phyloP scores from a whole-genome alignment of 768 basidiomycete species.

The Xerocomus spinulosus region DNA sequence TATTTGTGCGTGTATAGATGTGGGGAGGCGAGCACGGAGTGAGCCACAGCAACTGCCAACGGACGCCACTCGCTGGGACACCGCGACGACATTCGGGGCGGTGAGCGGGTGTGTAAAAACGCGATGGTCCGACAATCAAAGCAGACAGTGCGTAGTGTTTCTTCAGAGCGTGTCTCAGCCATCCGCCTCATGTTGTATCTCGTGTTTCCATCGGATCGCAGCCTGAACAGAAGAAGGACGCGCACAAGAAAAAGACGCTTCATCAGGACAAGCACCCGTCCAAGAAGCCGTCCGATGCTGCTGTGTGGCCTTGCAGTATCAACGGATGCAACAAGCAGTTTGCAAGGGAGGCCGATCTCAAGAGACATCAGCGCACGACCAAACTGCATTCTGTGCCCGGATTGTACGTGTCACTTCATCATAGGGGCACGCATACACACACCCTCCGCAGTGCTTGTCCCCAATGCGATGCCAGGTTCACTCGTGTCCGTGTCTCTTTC shows the following conservation, averaged over 20 bases:
- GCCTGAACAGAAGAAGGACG: conserved; percentile 42
- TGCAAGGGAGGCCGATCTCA: conserved; percentile 77
- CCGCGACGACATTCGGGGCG: too few species aligned
- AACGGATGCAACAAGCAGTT: conserved; percentile 80
- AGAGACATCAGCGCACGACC: conserved; percentile 76
- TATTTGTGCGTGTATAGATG: conserved; percentile 20
- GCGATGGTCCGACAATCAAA: conserved; percentile 32
- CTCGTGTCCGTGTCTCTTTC: conserved; percentile 50
- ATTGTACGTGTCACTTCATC: conserved; percentile 45
- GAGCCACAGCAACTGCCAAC: conserved; percentile 18
- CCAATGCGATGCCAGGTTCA: conserved; percentile 77
- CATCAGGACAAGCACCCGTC: conserved; percentile 43
- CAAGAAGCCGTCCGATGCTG: conserved; percentile 48
- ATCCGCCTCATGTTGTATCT: too few species aligned
- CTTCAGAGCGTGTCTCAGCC: conserved; percentile 10
- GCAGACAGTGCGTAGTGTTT: conserved; percentile 31
- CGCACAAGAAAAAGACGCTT: conserved; percentile 36
- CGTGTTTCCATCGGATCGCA: conserved; percentile 10
- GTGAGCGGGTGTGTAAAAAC: conserved; percentile 13
- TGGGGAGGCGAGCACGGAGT: neutral
- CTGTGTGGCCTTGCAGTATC: conserved; percentile 76
- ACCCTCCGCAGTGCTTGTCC: conserved; percentile 55
- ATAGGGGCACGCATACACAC: conserved; percentile 15
- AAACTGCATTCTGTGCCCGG: conserved; percentile 71
- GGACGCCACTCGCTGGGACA: too few species aligned